Evolutionary conservation across 1,284 basidiomycete species (phyloP).

Genomic region (Gomphus bonarii): DNA sequence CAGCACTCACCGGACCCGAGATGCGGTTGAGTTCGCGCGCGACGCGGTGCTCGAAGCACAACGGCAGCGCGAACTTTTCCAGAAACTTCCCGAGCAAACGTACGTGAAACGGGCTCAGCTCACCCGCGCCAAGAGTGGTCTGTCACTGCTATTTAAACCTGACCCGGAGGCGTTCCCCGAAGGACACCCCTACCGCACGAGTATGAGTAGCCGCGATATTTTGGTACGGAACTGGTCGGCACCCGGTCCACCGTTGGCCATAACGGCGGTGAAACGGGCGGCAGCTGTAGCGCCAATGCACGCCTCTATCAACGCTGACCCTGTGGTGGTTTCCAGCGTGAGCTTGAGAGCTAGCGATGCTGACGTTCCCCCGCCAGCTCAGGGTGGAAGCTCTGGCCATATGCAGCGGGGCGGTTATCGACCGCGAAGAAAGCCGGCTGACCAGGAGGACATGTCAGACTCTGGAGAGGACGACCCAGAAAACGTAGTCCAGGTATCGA

Average conservation of each 20-base stretch:
- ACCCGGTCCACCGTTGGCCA: constrained; percentile 9
- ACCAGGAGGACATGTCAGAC: constrained; percentile 7
- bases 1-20: background rate
- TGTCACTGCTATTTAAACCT: constrained; percentile 61
- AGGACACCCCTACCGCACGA: constrained; percentile 46
- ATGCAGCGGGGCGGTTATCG: constrained; percentile 23
- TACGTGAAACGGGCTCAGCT: constrained; percentile 46
- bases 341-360: constrained; percentile 1
- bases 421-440: constrained; percentile 4
- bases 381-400: constrained; percentile 32
- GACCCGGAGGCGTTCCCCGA: constrained; percentile 48
- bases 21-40: constrained; percentile 15
- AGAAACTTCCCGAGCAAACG: constrained; percentile 60
- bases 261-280: constrained; percentile 6
- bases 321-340: background rate
- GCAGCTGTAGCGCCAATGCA: constrained; percentile 16
- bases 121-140: constrained; percentile 31
- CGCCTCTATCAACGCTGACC: constrained; percentile 2
- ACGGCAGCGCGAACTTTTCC: constrained; percentile 65
- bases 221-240: constrained; percentile 16
- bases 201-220: constrained; percentile 40
- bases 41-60: constrained; percentile 50
- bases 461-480: constrained; percentile 7
- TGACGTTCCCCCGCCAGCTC: constrained; percentile 10
- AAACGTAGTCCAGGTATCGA: constrained; percentile 10